These are phyloP conservation scores for Trametes gibbosa DNA, from an alignment of 768 basidiomycete species.

Conservation along the genomic window DNA sequence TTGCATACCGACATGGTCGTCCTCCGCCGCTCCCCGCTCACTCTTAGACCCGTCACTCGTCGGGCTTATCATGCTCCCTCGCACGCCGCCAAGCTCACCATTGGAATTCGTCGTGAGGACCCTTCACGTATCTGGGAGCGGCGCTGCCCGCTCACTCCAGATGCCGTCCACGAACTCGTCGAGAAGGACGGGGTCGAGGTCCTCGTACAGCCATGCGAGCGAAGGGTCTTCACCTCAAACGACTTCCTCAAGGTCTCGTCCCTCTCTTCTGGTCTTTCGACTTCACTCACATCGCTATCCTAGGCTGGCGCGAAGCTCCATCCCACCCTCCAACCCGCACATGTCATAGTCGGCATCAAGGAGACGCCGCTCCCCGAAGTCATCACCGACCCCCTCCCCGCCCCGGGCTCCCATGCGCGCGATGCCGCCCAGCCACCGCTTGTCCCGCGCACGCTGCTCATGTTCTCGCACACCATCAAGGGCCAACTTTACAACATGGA, in stretches of 20 bases:
- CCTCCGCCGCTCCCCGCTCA: constrained; percentile 20
- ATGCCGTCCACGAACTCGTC: constrained; percentile 62
- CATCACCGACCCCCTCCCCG: constrained; percentile 41
- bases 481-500: constrained; percentile 85
- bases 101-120: constrained; percentile 77
- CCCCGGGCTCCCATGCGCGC: constrained; percentile 19
- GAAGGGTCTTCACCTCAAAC: constrained; percentile 64
- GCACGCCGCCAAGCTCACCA: constrained; percentile 29
- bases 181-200: constrained; percentile 57
- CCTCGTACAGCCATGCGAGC: constrained; percentile 71
- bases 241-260: constrained; percentile 62
- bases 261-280: neutral
- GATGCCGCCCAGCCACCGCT: constrained; percentile 11
- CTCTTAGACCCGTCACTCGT: constrained; percentile 1
- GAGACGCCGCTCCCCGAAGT: constrained; percentile 73
- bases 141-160: constrained; percentile 78
- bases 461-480: constrained; percentile 93
- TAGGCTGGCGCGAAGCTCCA: constrained; percentile 78
- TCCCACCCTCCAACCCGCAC: constrained; percentile 54
- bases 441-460: constrained; percentile 67
- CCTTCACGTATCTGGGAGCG: constrained; percentile 83
- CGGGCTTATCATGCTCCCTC: constrained; percentile 4
- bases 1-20: constrained; percentile 17
- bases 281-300: neutral
- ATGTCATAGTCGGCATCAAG: constrained; percentile 86